Evolutionary conservation across 805 yeast genomes (phyloP).

Genomic region (Citeromyces matritensis): DNA sequence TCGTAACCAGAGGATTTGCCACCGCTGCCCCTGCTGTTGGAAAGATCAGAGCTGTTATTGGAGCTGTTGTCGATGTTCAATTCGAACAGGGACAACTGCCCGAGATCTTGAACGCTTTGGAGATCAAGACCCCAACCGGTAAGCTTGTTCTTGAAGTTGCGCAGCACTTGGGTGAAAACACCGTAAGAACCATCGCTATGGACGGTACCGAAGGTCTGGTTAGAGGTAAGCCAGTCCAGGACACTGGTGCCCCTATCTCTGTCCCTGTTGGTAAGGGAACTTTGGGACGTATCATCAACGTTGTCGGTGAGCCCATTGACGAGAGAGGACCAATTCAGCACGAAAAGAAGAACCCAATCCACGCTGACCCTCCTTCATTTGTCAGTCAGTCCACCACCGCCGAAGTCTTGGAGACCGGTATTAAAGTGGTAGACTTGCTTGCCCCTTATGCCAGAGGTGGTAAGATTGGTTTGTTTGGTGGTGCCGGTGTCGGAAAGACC

Average conservation of each 20-base stretch:
- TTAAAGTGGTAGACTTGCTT: conserved; percentile 96
- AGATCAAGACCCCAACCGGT: conserved; percentile 56
- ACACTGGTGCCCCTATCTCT: conserved; percentile 97
- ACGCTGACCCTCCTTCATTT: conserved; percentile 94
- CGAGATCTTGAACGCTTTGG: conserved; percentile 93
- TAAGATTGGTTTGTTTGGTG: conserved; percentile 99
- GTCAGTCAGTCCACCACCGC: conserved; percentile 96
- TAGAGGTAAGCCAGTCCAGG: conserved; percentile 84
- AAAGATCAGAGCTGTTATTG: conserved; percentile 93
- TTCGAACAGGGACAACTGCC: conserved; percentile 96
- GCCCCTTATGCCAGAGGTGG: conserved; percentile 99
- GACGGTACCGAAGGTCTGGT: conserved; percentile 99
- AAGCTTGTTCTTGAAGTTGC: conserved; percentile 93
- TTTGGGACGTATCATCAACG: conserved; percentile 96
- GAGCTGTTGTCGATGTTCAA: conserved; percentile 99
- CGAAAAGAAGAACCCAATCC: conserved; percentile 92
- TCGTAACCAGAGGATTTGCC: conserved; percentile 66
- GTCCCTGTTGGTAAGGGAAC: conserved; percentile 99
- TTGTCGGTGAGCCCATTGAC: conserved; percentile 98
- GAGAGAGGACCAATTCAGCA: conserved; percentile 98
- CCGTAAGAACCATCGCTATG: conserved; percentile 99
- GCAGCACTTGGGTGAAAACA: conserved; percentile 99
- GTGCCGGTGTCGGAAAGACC: conserved; percentile 99
- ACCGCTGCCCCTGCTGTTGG: conserved; percentile 67
- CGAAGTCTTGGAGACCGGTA: conserved; percentile 98